Conservation (phyloP, 1,284 basidiomycete species). For the Fomitopsis schrenkii region DNA sequence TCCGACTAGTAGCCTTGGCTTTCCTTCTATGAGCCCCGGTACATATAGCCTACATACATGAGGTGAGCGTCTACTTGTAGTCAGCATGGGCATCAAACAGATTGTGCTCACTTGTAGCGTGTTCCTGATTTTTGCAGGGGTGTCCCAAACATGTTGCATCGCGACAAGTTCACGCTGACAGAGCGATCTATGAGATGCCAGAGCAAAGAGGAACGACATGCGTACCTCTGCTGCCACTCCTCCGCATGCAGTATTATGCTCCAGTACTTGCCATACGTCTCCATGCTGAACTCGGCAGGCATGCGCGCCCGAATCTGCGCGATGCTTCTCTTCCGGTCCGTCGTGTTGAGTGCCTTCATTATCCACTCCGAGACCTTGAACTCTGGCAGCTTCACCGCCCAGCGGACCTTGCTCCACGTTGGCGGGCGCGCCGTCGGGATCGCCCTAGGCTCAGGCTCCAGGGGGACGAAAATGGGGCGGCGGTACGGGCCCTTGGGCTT, state of each 20-base stretch:
- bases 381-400: not conserved
- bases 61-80: not conserved
- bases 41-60: slow-evolving; percentile 41
- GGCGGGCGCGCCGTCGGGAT: slow-evolving; percentile 8
- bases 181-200: no score
- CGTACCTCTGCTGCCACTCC: slow-evolving; percentile 32
- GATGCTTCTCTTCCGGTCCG: slow-evolving; percentile 7
- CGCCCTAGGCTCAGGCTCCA: not conserved
- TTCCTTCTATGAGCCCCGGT: slow-evolving; percentile 51
- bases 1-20: slow-evolving; percentile 29
- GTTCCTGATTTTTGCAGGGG: no score
- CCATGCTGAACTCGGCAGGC: slow-evolving; percentile 33
- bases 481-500: slow-evolving; percentile 24
- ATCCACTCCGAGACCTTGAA: not conserved
- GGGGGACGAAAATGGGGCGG: slow-evolving; percentile 7
- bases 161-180: slow-evolving; percentile 46
- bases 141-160: slow-evolving; percentile 35
- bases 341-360: not conserved
- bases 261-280: slow-evolving; percentile 44
- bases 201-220: not conserved
- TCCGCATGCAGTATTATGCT: slow-evolving; percentile 54
- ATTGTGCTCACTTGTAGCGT: not conserved
- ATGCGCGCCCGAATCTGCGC: slow-evolving; percentile 23
- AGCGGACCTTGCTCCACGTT: slow-evolving; percentile 1
- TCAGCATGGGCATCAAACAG: slow-evolving; percentile 29